These are phyloP conservation scores for Hyaloscypha hepaticicola DNA, from an alignment of 495 filamentous ascomycete species.

Conservation along the genomic window DNA sequence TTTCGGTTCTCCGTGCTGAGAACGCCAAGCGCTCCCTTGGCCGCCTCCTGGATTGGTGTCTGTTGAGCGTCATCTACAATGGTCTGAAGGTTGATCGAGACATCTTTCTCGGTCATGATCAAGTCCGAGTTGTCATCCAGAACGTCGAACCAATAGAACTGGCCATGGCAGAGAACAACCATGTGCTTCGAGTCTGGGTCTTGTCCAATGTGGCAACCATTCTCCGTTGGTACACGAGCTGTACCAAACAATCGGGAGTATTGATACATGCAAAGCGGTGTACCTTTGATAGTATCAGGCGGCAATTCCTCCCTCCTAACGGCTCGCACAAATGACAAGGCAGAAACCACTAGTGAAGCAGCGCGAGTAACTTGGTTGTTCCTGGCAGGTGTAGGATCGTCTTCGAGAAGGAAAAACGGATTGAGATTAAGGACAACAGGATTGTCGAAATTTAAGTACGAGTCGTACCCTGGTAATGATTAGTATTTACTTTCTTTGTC, in stretches of 20 bases:
- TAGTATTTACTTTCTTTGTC: not conserved
- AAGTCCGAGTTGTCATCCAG: constrained; percentile 90
- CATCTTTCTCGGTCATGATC: constrained; percentile 96
- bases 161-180: constrained; percentile 91
- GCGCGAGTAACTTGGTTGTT: constrained; percentile 96
- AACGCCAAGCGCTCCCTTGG: constrained; percentile 89
- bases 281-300: constrained; percentile 79
- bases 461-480: constrained; percentile 82
- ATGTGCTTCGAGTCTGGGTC: constrained; percentile 86
- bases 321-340: constrained; percentile 88
- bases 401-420: constrained; percentile 95
- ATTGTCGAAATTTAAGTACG: constrained; percentile 96
- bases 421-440: constrained; percentile 97
- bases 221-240: constrained; percentile 89
- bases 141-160: constrained; percentile 99
- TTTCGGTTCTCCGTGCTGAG: constrained; percentile 96
- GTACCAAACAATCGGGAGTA: constrained; percentile 96
- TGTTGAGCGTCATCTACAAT: constrained; percentile 87
- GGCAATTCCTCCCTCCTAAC: constrained; percentile 91
- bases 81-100: constrained; percentile 87
- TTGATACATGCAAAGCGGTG: constrained; percentile 94
- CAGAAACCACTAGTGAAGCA: constrained; percentile 87
- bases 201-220: constrained; percentile 94
- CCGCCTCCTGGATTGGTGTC: constrained; percentile 88
- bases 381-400: constrained; percentile 93